A percentile compares a stretch with the other conserved stretches of the same genome.
phyloP scores from a whole-genome alignment of 768 basidiomycete species.

The Solioccasus polychromus region DNA sequence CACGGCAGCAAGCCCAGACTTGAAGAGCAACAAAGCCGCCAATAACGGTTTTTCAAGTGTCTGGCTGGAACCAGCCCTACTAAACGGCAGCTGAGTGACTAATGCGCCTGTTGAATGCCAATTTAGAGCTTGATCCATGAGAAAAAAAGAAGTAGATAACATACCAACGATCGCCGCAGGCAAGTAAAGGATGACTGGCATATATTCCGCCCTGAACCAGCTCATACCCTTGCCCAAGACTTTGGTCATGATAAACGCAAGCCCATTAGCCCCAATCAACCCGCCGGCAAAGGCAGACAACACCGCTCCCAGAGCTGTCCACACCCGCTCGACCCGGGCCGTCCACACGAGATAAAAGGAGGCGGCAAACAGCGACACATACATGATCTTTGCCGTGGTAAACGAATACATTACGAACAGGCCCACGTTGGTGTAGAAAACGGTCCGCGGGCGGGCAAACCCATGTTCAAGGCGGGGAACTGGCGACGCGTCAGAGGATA shows the following conservation, averaged over 20 bases:
- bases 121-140: too few species aligned
- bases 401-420: constrained; percentile 74
- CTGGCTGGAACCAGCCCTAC: constrained; percentile 23
- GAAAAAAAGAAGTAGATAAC: too few species aligned
- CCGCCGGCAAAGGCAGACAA: constrained; percentile 52
- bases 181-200: constrained; percentile 65
- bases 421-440: constrained; percentile 76
- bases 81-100: constrained; percentile 55
- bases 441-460: constrained; percentile 54
- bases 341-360: constrained; percentile 44
- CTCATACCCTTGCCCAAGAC: constrained; percentile 71
- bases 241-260: constrained; percentile 65
- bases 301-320: constrained; percentile 47
- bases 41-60: constrained; percentile 61
- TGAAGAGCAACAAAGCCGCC: constrained; percentile 58
- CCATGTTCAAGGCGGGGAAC: constrained; percentile 59
- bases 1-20: constrained; percentile 50
- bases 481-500: constrained; percentile 68
- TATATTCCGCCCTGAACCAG: constrained; percentile 79
- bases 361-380: constrained; percentile 47
- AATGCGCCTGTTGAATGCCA: constrained; percentile 49
- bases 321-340: constrained; percentile 28
- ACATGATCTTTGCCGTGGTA: constrained; percentile 62
- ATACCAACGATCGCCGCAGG: constrained; percentile 71
- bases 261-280: constrained; percentile 60